Evolutionary conservation across 768 basidiomycete genomes (phyloP), one percentile per base, ranked within the genome.

Genomic region (Gymnopilus junonius): DNA sequence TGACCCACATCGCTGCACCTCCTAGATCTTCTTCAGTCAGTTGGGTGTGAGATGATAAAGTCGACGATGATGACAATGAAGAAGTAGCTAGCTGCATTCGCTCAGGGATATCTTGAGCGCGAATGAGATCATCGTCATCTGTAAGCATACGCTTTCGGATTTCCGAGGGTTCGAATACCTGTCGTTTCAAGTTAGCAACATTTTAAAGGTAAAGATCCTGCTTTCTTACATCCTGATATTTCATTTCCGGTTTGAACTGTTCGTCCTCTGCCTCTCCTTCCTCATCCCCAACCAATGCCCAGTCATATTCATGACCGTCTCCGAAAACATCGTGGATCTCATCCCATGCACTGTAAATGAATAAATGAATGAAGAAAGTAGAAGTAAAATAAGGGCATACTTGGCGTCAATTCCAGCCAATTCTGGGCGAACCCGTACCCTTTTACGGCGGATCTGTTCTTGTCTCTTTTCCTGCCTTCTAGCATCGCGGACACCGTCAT

Each of bases 111-210:
- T 99, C 97, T 71, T 86, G 87, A 17, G 85, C 87, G 48, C 96
- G 90, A 64, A 99, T 96, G 48, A 94, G 80, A 70, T 97, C 93
- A 75, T 99, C 97, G 61, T 94, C 94, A 66, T 95, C 94, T 3
- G 95, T 97, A 29, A 99, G 80, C 81, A 94, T 82, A 40, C 93
- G 86, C 63, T 89, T 90, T 55, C 87, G 88, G 72, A 99, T 99
- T 79, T 98, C 95, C 11, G 96, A 92, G 0, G 97, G 97, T 73
- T 99, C 97, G 68, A 99, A 99, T 64, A 99, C 94, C 95, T 99
- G 69, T 12, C 66, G 59, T 65, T 25, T n/a, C 59, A 34, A 59
- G 58, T 59, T 58, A 50, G 37, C 51, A 29, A 48, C 51, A 39
- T 29, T 53, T 15, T 4, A 29, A 45, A 46, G 54, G 61, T 59